These are phyloP conservation scores for Acorus calamus DNA, from an alignment of 106 monocot genomes.

Conservation along the genomic window DNA sequence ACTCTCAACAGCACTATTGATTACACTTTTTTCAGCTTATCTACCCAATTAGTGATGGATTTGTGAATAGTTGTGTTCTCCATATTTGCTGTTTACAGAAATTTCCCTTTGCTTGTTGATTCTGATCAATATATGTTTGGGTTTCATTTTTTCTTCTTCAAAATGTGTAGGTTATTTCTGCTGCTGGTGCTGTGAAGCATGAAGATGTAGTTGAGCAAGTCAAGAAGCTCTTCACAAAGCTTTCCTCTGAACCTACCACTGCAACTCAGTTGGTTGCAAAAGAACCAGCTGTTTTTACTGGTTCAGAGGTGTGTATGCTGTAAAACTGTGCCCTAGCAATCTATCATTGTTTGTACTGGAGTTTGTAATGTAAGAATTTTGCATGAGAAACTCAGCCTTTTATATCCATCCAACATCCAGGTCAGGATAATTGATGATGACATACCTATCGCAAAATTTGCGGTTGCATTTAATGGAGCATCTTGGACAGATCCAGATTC, in stretches of 20 bases:
- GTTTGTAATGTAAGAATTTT: no score
- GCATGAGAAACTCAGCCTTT: no score
- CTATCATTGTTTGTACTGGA: no score
- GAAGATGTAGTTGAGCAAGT: constrained; percentile 75
- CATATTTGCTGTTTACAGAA: no score
- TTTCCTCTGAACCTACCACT: constrained; percentile 59
- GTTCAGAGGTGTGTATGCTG: constrained; percentile 62
- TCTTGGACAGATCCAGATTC: constrained; percentile 95
- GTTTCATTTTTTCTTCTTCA: not conserved
- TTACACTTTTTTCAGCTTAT: not conserved
- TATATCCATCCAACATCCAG: constrained; percentile 17
- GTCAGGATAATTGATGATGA: constrained; percentile 88
- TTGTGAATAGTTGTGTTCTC: not conserved
- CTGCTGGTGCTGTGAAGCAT: constrained; percentile 85
- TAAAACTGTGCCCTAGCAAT: no score
- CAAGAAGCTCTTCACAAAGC: constrained; percentile 70
- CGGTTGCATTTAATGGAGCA: constrained; percentile 82
- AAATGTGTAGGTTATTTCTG: constrained; percentile 68
- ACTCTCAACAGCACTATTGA: not conserved
- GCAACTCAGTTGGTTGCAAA: constrained; percentile 73
- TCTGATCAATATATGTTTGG: not conserved
- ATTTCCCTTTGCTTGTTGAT: no score
- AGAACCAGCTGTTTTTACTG: constrained; percentile 82
- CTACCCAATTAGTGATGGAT: not conserved
- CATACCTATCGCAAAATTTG: constrained; percentile 79